Evolutionary conservation across 2,329 filamentous ascomycete genomes (phyloP).

Genomic region (Stachybotrys echinatus): DNA sequence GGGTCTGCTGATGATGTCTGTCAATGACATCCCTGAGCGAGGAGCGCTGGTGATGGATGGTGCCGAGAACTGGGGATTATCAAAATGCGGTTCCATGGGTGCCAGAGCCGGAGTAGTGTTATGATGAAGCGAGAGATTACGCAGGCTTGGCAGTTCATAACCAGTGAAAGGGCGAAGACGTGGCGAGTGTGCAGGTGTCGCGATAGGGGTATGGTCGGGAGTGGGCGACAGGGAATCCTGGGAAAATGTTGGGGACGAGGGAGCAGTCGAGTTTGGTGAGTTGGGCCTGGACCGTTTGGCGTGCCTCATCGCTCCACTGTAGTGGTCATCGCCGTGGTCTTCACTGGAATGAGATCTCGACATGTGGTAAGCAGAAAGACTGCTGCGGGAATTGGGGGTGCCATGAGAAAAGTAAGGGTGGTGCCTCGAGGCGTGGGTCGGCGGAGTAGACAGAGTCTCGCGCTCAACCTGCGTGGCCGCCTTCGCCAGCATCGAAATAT

Average conservation of each 20-base stretch:
- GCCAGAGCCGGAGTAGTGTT: constrained; percentile 51
- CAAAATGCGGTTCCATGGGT: constrained; percentile 53
- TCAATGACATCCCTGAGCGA: constrained; percentile 70
- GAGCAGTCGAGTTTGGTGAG: constrained; percentile 91
- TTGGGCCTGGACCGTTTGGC: constrained; percentile 88
- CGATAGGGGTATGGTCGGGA: constrained; percentile 96
- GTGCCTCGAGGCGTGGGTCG: constrained; percentile 41
- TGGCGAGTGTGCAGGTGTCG: constrained; percentile 91
- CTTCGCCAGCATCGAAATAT: constrained; percentile 56
- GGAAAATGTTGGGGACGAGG: constrained; percentile 92
- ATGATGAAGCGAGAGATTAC: constrained; percentile 53
- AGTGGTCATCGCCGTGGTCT: constrained; percentile 72
- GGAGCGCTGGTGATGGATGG: constrained; percentile 43
- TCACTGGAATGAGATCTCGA: constrained; percentile 81
- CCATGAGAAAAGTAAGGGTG: constrained; percentile 58
- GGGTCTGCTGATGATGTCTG: constrained; percentile 85
- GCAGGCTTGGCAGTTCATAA: constrained; percentile 77
- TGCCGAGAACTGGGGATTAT: constrained; percentile 33
- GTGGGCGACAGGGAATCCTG: constrained; percentile 94
- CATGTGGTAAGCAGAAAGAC: constrained; percentile 88
- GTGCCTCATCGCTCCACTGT: constrained; percentile 60
- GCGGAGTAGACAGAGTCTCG: constrained; percentile 40
- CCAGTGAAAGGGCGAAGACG: constrained; percentile 78
- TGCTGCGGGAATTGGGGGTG: constrained; percentile 37
- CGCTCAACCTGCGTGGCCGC: constrained; percentile 58